Evolutionary conservation across 2,329 filamentous ascomycete species (phyloP).

Genomic region (Chaetomiaceae sp.): DNA sequence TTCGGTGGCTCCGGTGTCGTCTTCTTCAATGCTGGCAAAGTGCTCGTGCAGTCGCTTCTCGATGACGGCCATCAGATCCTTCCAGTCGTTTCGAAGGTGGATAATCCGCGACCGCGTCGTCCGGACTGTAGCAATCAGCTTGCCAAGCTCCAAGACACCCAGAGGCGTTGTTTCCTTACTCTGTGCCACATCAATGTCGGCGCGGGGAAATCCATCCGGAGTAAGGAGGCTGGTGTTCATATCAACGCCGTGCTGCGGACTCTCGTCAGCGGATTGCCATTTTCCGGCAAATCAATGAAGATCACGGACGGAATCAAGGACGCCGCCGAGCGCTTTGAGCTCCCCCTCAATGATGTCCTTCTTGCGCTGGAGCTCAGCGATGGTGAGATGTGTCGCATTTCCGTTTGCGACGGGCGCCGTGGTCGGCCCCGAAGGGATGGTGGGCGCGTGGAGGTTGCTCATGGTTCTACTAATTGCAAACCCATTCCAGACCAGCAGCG

Average conservation of each 20-base stretch:
- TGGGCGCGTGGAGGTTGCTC: constrained; percentile 56
- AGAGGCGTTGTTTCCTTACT: constrained; percentile 49
- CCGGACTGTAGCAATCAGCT: constrained; percentile 57
- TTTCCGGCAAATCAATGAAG: neutral
- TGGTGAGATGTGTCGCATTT: constrained; percentile 58
- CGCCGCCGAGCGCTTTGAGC: constrained; percentile 74
- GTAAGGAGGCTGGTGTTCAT: constrained; percentile 89
- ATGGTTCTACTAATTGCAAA: constrained; percentile 43
- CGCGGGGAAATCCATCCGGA: constrained; percentile 84
- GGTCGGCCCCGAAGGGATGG: constrained; percentile 69
- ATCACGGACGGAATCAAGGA: constrained; percentile 74
- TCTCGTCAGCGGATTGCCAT: constrained; percentile 13
- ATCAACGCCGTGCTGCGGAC: constrained; percentile 75
- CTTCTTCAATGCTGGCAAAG: constrained; percentile 67
- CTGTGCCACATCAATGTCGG: constrained; percentile 92
- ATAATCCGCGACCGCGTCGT: constrained; percentile 92
- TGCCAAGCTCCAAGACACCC: constrained; percentile 10
- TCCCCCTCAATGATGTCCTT: constrained; percentile 85
- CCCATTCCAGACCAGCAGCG: constrained; percentile 26
- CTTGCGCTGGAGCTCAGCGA: constrained; percentile 75
- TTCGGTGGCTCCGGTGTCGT: constrained; percentile 34
- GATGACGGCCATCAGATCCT: constrained; percentile 75
- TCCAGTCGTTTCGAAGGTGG: constrained; percentile 86
- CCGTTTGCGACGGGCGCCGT: constrained; percentile 59
- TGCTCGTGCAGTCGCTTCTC: constrained; percentile 85